These are phyloP conservation scores for Candida schatavii DNA, from an alignment of 805 yeast genomes.

Conservation along the genomic window DNA sequence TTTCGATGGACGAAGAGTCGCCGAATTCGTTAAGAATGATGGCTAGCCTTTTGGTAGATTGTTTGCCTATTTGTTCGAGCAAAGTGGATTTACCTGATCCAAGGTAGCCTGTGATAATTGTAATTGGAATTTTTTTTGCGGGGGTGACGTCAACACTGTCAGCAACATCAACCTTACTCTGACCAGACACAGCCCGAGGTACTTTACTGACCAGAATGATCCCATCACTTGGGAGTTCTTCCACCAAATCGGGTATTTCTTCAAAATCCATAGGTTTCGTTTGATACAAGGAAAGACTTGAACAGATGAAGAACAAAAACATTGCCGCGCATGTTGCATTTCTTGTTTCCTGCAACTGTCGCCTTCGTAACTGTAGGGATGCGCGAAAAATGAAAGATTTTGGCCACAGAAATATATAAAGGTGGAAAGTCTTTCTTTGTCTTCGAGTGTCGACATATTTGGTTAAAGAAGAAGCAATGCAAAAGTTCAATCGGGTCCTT, in stretches of 20 bases:
- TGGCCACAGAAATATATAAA: background rate
- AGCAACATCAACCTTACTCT: background rate
- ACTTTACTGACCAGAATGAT: background rate
- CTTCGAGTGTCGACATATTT: slow-evolving; percentile 10
- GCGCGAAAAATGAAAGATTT: background rate
- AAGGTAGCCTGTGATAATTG: slow-evolving; percentile 90
- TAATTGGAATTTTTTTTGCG: slow-evolving; percentile 69
- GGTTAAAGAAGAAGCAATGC: slow-evolving; percentile 15
- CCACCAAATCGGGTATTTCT: slow-evolving; percentile 35
- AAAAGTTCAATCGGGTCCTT: slow-evolving; percentile 15
- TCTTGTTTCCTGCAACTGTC: no score
- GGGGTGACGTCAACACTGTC: background rate
- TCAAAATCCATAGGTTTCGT: slow-evolving; percentile 18
- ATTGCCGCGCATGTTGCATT: no score
- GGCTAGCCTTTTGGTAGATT: slow-evolving; percentile 74
- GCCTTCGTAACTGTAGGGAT: background rate
- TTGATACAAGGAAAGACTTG: no score
- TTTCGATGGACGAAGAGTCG: slow-evolving; percentile 85
- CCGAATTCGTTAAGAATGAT: slow-evolving; percentile 92
- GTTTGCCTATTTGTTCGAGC: slow-evolving; percentile 67
- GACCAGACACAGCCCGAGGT: no score
- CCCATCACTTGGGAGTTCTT: slow-evolving; percentile 10
- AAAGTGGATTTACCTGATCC: slow-evolving; percentile 95
- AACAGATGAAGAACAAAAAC: no score
- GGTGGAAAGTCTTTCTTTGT: background rate